A percentile compares a stretch with the other conserved stretches of the same genome.
These are phyloP conservation scores for Trypanosoma congolense DNA, from an alignment of 208 protist species.

Conservation along the genomic window DNA sequence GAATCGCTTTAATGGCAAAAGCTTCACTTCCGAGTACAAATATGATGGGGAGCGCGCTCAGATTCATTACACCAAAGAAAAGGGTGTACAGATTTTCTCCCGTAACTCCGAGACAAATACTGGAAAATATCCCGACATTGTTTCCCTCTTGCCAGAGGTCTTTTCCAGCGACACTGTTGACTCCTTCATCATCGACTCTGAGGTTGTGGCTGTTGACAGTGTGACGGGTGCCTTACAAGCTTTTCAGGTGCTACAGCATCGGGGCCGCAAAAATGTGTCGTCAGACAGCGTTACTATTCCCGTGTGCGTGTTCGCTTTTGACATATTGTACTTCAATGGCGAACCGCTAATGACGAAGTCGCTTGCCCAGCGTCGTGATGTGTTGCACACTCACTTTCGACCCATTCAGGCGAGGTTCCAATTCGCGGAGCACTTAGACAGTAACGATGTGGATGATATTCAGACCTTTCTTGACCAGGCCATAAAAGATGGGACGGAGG, in stretches of 20 bases:
- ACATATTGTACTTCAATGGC: constrained; percentile 98
- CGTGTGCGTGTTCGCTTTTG: constrained; percentile 99
- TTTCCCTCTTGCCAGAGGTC: constrained; percentile 64
- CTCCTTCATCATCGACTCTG: constrained; percentile 98
- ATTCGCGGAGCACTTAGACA: constrained; percentile 88
- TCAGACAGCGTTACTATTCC: constrained; percentile 92
- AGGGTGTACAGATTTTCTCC: constrained; percentile 94
- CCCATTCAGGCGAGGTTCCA: constrained; percentile 79
- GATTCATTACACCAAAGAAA: constrained; percentile 83
- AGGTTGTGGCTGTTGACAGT: constrained; percentile 95
- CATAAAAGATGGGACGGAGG: constrained; percentile 91
- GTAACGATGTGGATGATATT: constrained; percentile 91
- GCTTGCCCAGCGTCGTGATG: constrained; percentile 74
- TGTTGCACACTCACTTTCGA: constrained; percentile 57
- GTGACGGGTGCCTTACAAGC: constrained; percentile 89
- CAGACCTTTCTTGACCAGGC: constrained; percentile 93
- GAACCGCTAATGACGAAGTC: constrained; percentile 80
- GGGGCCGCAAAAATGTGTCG: constrained; percentile 90
- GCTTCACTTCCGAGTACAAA: constrained; percentile 99
- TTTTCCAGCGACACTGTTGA: constrained; percentile 60
- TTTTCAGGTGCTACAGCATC: constrained; percentile 93
- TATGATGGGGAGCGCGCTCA: constrained; percentile 99
- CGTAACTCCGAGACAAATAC: constrained; percentile 98
- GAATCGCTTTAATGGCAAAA: constrained; percentile 67
- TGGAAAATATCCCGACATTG: constrained; percentile 97